A percentile compares a stretch with the other conserved stretches of the same genome.
Evolutionary conservation across 106 monocot genomes (phyloP).

Genomic region (Platanthera zijinensis): DNA sequence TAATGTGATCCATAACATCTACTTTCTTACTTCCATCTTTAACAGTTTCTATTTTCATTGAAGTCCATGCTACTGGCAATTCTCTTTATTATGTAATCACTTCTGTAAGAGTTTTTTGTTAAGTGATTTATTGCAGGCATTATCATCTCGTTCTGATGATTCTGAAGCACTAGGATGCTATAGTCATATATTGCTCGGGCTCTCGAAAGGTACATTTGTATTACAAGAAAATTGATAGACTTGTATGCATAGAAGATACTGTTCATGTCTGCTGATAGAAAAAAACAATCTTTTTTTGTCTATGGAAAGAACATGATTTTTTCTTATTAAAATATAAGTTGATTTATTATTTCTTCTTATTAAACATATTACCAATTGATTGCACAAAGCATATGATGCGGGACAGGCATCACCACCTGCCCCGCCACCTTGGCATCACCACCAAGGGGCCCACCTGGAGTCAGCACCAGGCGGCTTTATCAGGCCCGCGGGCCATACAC

Average conservation of each 20-base stretch:
- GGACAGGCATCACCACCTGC: no score
- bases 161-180: slow-evolving; percentile 28
- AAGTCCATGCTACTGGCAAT: not conserved
- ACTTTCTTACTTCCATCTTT: no score
- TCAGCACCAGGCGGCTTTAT: no score
- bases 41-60: no score
- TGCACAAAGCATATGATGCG: no score
- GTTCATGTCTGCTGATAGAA: not conserved
- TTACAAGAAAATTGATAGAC: not conserved
- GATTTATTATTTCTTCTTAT: not conserved
- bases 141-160: slow-evolving; percentile 33
- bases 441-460: no score
- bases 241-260: not conserved
- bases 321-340: not conserved
- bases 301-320: not conserved
- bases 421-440: no score
- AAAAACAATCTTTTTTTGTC: not conserved
- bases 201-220: slow-evolving; percentile 67
- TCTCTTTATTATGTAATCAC: not conserved
- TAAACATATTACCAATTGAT: not conserved
- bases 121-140: slow-evolving; percentile 40
- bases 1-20: no score
- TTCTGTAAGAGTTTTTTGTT: not conserved
- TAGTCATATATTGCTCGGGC: slow-evolving; percentile 45
- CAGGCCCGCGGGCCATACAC: no score